Evolutionary conservation across 2,329 filamentous ascomycete species (phyloP).

Genomic region (Fusarium sp.): DNA sequence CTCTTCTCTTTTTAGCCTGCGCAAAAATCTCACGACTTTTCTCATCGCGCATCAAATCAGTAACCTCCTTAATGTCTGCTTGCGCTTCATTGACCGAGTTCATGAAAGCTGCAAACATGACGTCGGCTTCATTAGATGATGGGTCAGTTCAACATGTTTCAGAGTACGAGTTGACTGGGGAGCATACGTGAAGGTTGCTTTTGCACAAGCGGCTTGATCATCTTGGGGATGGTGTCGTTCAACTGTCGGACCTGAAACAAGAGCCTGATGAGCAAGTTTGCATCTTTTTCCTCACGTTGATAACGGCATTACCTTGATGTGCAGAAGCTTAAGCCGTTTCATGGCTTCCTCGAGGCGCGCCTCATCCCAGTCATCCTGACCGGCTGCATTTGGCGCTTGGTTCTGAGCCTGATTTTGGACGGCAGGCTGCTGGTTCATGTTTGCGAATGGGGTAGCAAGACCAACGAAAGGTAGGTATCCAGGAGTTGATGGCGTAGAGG

Average conservation of each 20-base stretch:
- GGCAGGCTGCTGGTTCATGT: slow-evolving; percentile 42
- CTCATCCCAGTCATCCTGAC: slow-evolving; percentile 59
- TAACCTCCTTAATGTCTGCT: slow-evolving; percentile 65
- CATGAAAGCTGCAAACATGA: slow-evolving; percentile 61
- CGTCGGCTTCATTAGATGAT: slow-evolving; percentile 59
- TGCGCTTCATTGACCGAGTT: slow-evolving; percentile 61
- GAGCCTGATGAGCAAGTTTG: slow-evolving; percentile 35
- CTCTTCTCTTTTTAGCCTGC: slow-evolving; percentile 64
- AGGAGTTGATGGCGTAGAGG: slow-evolving; percentile 17
- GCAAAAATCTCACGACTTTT: slow-evolving; percentile 64
- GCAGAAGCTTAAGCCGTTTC: slow-evolving; percentile 65
- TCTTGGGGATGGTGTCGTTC: slow-evolving; percentile 54
- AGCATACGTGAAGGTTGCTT: slow-evolving; percentile 65
- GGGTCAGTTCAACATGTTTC: slow-evolving; percentile 22
- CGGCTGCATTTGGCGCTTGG: slow-evolving; percentile 38
- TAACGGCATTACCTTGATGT: slow-evolving; percentile 61
- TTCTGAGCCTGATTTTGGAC: slow-evolving; percentile 27
- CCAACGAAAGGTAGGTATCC: slow-evolving; percentile 12
- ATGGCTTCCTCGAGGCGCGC: slow-evolving; percentile 63
- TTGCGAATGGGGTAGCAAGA: slow-evolving; percentile 16
- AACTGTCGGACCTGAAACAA: slow-evolving; percentile 50
- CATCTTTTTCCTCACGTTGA: slow-evolving; percentile 23
- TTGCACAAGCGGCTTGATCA: slow-evolving; percentile 62
- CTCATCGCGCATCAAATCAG: slow-evolving; percentile 60
- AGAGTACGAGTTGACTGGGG: slow-evolving; percentile 33